Conservation (phyloP, 257 asterid species). For the Plantago major region DNA sequence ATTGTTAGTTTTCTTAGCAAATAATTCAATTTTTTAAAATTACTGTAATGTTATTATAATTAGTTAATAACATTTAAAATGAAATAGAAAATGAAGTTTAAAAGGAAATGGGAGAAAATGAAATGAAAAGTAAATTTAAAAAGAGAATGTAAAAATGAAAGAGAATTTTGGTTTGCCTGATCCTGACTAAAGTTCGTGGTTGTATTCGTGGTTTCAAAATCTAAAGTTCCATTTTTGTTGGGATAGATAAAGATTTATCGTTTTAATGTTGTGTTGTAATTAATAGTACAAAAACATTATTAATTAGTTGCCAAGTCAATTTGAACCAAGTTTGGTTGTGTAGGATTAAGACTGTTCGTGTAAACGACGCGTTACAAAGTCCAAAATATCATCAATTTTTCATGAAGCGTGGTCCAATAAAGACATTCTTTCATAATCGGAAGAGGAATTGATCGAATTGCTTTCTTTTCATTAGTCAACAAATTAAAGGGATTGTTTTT, state of each 20-base stretch:
- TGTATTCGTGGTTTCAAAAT: not conserved
- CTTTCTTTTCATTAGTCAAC: slow-evolving; percentile 31
- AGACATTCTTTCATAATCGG: slow-evolving; percentile 6
- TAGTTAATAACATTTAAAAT: too few relatives aligned
- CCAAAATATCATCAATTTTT: slow-evolving; percentile 28
- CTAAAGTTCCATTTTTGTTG: slow-evolving; percentile 27
- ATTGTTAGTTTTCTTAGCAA: too few relatives aligned
- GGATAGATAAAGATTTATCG: slow-evolving; percentile 30
- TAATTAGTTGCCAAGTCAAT: slow-evolving; percentile 26
- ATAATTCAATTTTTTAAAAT: too few relatives aligned
- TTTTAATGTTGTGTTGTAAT: not conserved
- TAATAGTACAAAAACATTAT: slow-evolving; percentile 26
- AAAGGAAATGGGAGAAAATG: too few relatives aligned
- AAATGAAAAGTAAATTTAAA: too few relatives aligned
- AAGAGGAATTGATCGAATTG: slow-evolving; percentile 1
- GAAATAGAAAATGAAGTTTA: too few relatives aligned
- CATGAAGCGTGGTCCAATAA: slow-evolving; percentile 48
- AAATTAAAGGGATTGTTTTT: slow-evolving; percentile 19
- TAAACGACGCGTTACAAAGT: slow-evolving; percentile 24
- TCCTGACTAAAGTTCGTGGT: too few relatives aligned
- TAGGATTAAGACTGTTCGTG: slow-evolving; percentile 37
- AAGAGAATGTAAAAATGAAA: too few relatives aligned
- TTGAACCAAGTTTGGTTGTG: slow-evolving; percentile 29
- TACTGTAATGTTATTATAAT: too few relatives aligned
- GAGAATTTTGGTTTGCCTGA: too few relatives aligned